Evolutionary conservation across 148 eudicot genomes (phyloP), one percentile per base, ranked within the genome.

Genomic region (Chenopodium berlandieri): DNA sequence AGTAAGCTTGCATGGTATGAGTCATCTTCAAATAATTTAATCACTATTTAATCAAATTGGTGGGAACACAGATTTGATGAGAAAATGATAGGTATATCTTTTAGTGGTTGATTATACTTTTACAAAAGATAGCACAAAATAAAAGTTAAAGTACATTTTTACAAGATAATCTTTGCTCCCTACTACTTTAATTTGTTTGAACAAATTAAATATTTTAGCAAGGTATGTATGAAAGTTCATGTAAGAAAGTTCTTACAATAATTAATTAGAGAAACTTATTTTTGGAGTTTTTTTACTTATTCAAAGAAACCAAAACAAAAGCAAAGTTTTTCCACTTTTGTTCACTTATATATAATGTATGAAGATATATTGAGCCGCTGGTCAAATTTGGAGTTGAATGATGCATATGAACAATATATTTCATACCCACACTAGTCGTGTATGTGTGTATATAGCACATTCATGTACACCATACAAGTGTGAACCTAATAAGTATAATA

Each of bases 151-250:
- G 83, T 71, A 25, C 68, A 77, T 80, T 81, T 78, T 80, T 67
- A 78, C 78, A 81, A 84, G 83, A 85, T 87, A 82, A 84, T 80
- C 71, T 66, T 82, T 86, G 83, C 77, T 76, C 87, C 87, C 86
- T 73, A 73, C 78, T 73, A 56, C 76, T 73, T 78, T 78, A 50
- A 78, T 40, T 64, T 37, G 31, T 20, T 67, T 54, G 68, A 70
- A 32, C 22, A 30, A 60, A 71, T 30, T 12, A 30, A 60, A 71
- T 30, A 81, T 73, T 64, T 80, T 75, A 78, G 34, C 78, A 81
- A 69, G 34, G 56, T 76, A 67, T 73, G 48, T 76, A 67, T 76
- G 85, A 85, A 90, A 84, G 79, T 82, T 83, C 82, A 31, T 31
- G 48, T 76, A 67, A 78, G 85, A 85, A 90, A 84, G 79, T 82